Evolutionary conservation across 2,329 filamentous ascomycete species (phyloP), one percentile per base, ranked within the genome.

Genomic region (Beauveria asiatica): DNA sequence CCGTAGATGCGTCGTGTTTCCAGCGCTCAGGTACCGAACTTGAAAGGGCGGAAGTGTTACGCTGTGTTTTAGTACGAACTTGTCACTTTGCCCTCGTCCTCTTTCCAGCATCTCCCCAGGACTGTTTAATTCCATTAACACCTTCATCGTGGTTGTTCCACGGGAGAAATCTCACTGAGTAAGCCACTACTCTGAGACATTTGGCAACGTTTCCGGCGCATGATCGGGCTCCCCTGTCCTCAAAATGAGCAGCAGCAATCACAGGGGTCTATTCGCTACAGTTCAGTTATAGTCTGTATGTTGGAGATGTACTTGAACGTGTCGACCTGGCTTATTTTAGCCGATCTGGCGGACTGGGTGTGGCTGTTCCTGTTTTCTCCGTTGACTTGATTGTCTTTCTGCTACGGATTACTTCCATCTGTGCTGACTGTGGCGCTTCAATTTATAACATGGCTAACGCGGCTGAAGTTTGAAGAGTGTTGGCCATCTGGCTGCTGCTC

Each of bases 251-350:
- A 46, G 23, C 46, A 44, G 21, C 57, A 45, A 27, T 27, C n/a
- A 52, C 57, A n/a, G 25, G 41, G 49, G 50, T 60, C 27, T 42
- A 16, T 44, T 17, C 42, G 21, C 23, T 30, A 16, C 4, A 46
- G 17, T n/a, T 10, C 33, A 33, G 19, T 19, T 19, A 37, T 13
- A 37, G 13, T 13, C 33, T 37, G 5, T 13, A 37, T 37, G 33
- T 39, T 49, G 45, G 49, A 60, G 57, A 60, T 60, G 42, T 30
- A 60, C 44, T 23, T 54, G 54, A 60, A 60, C 21, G 50, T 54
- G 57, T 30, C 25, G 41, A 37, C 25, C 30, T 33, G 11, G 30
- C 5, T 5, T n/a, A n/a, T n/a, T n/a, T n/a, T 37, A 46, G 49
- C 50, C 49, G 57, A 60, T 55, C 50, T n/a, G 30, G 53, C 17